Conservation (phyloP, 2,329 filamentous ascomycete species). For the Moelleriella libera region DNA sequence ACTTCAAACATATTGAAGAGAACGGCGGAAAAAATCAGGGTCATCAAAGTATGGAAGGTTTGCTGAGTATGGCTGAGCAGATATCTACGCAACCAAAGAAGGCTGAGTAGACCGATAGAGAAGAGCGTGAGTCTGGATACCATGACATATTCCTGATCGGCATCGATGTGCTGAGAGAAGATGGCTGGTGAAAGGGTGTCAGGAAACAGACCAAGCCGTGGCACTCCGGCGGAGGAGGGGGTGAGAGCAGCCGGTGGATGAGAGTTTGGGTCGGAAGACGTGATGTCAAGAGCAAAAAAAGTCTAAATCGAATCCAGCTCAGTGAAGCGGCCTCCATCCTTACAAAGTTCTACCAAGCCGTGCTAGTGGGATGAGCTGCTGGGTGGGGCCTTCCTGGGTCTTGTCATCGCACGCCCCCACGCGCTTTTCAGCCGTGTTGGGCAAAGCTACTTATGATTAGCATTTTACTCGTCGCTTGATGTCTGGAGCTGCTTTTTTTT, state of each 20-base stretch:
- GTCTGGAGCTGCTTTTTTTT: no score
- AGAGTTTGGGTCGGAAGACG: neutral
- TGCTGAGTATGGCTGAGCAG: conserved; percentile 15
- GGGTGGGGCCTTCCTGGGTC: no score
- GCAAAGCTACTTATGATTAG: no score
- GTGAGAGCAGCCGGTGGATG: neutral
- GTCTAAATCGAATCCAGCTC: neutral
- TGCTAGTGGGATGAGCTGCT: no score
- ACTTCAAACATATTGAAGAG: conserved; percentile 15
- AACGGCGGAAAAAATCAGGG: conserved; percentile 16
- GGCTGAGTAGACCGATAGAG: conserved; percentile 19
- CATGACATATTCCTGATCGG: conserved; percentile 28
- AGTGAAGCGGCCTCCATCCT: no score
- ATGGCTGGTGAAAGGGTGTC: neutral
- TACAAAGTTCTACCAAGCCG: no score
- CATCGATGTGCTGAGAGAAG: conserved; percentile 2
- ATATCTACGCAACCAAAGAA: conserved; percentile 21
- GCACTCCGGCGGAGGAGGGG: neutral
- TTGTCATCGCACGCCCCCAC: no score
- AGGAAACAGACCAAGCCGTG: neutral
- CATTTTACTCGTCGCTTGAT: no score
- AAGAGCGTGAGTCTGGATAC: conserved; percentile 25
- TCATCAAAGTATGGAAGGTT: conserved; percentile 17
- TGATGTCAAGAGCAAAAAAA: neutral
- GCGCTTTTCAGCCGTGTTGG: no score